Evolutionary conservation across 1,284 basidiomycete species (phyloP).

Genomic region (Papiliotrema terrestris): DNA sequence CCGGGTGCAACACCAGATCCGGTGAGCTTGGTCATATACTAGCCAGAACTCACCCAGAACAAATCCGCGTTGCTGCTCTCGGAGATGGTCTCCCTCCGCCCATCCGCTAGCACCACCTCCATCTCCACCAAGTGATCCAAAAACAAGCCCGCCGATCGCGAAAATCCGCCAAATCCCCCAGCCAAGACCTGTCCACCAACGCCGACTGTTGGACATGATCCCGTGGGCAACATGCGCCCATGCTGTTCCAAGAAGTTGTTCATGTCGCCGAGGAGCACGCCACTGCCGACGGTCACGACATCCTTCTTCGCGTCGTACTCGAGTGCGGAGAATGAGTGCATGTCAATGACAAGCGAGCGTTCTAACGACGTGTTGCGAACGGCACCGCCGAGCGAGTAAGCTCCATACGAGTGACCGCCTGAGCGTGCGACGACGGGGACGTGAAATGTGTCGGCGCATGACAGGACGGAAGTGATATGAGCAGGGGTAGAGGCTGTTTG

Average conservation of each 20-base stretch:
- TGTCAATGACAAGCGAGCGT: constrained; percentile 14
- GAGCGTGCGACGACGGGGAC: constrained; percentile 13
- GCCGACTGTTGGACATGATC: constrained; percentile 14
- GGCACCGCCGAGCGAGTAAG: constrained; percentile 18
- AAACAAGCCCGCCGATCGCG: constrained; percentile 5
- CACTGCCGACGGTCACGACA: constrained; percentile 11
- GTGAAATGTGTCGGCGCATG: constrained; percentile 3
- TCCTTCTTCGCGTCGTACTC: constrained; percentile 7
- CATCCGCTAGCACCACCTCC: constrained; percentile 14
- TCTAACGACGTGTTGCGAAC: neutral
- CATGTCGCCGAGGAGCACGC: constrained; percentile 15
- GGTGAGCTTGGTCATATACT: too few relatives aligned
- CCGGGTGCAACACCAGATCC: too few relatives aligned
- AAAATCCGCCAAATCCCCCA: constrained; percentile 12
- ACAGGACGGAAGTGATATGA: constrained; percentile 3
- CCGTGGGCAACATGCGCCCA: constrained; percentile 14
- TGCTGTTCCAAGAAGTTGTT: constrained; percentile 4
- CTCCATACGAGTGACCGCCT: constrained; percentile 18
- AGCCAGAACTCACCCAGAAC: constrained; percentile 10
- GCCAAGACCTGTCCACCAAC: constrained; percentile 15
- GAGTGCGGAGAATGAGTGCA: constrained; percentile 7
- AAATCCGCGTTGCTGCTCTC: constrained; percentile 9
- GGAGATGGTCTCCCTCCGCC: constrained; percentile 2
- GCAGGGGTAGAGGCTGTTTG: constrained; percentile 1
- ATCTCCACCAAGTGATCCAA: constrained; percentile 11